A percentile compares a stretch with the other conserved stretches of the same genome.
These are phyloP conservation scores for Epicoccum sorghinum DNA, from an alignment of 2,329 filamentous ascomycete genomes.

Conservation along the genomic window DNA sequence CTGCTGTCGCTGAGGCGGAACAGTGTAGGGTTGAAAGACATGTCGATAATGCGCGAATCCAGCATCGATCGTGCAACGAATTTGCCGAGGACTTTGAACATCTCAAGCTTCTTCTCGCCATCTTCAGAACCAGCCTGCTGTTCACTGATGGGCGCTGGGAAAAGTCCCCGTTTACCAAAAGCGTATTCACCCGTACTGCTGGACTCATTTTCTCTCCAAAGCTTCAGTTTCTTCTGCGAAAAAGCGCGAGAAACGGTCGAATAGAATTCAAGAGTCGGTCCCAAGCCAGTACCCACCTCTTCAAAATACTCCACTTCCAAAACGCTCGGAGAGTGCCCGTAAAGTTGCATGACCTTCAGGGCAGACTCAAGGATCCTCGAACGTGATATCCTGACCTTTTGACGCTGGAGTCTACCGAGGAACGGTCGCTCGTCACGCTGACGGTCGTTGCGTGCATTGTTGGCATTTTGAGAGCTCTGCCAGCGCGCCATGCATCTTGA, in stretches of 20 bases:
- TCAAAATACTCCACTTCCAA: constrained; percentile 98
- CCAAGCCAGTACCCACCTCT: constrained; percentile 94
- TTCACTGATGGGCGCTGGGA: constrained; percentile 87
- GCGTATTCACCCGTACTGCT: constrained; percentile 78
- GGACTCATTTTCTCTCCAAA: constrained; percentile 92
- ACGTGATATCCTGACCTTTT: constrained; percentile 97
- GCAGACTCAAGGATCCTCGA: constrained; percentile 95
- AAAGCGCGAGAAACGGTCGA: constrained; percentile 97
- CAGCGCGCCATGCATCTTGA: constrained; percentile 96
- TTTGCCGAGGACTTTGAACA: constrained; percentile 94
- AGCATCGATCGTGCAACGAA: constrained; percentile 98
- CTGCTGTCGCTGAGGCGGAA: constrained; percentile 84
- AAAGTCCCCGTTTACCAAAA: constrained; percentile 82
- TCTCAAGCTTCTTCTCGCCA: constrained; percentile 83
- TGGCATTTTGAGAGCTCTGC: constrained; percentile 87
- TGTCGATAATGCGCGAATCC: constrained; percentile 95
- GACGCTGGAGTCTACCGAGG: constrained; percentile 86
- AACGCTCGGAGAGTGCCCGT: constrained; percentile 94
- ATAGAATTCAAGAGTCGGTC: constrained; percentile 96
- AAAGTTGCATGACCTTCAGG: constrained; percentile 98
- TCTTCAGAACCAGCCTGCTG: constrained; percentile 75
- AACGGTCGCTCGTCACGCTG: constrained; percentile 88
- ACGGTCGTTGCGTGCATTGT: constrained; percentile 80
- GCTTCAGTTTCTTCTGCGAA: constrained; percentile 93
- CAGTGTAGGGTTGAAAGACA: constrained; percentile 96